Conservation (phyloP, 768 basidiomycete genomes). For the Leccinellum luteum region DNA sequence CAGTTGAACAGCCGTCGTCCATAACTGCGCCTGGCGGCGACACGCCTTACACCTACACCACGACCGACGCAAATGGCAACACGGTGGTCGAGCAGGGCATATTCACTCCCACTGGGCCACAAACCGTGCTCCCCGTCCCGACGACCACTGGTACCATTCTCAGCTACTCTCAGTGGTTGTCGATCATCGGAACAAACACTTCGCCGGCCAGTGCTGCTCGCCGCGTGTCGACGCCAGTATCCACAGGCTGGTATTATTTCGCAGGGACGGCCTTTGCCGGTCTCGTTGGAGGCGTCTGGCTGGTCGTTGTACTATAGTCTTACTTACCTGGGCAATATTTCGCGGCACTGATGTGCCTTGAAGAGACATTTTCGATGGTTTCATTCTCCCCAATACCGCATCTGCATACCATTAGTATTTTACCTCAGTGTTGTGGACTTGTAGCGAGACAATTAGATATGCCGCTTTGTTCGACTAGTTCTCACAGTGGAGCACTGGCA, state of each 20-base stretch:
- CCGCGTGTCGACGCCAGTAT: constrained; percentile 17
- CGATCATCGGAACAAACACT: constrained; percentile 32
- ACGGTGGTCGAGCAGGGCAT: constrained; percentile 17
- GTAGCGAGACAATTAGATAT: constrained; percentile 6
- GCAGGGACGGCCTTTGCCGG: constrained; percentile 22
- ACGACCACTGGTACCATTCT: constrained; percentile 30
- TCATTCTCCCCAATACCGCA: constrained; percentile 8
- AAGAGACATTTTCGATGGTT: no score
- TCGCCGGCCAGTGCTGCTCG: constrained; percentile 24
- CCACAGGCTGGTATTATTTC: constrained; percentile 29
- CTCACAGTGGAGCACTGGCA: background rate
- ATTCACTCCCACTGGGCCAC: constrained; percentile 35
- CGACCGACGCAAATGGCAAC: constrained; percentile 35
- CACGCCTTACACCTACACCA: constrained; percentile 52
- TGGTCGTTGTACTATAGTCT: constrained; percentile 20
- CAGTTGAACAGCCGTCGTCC: constrained; percentile 54
- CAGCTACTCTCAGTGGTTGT: constrained; percentile 29
- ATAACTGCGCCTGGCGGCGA: constrained; percentile 40
- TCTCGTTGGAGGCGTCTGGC: constrained; percentile 32
- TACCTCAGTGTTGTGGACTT: constrained; percentile 8
- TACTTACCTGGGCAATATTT: constrained; percentile 1
- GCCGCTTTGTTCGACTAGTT: background rate
- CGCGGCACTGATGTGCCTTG: no score
- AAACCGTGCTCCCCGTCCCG: constrained; percentile 22
- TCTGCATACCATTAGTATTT: constrained; percentile 18